Base-by-base conservation (phyloP, 2,329 filamentous ascomycete species). In the Alternaria sp. region DNA sequence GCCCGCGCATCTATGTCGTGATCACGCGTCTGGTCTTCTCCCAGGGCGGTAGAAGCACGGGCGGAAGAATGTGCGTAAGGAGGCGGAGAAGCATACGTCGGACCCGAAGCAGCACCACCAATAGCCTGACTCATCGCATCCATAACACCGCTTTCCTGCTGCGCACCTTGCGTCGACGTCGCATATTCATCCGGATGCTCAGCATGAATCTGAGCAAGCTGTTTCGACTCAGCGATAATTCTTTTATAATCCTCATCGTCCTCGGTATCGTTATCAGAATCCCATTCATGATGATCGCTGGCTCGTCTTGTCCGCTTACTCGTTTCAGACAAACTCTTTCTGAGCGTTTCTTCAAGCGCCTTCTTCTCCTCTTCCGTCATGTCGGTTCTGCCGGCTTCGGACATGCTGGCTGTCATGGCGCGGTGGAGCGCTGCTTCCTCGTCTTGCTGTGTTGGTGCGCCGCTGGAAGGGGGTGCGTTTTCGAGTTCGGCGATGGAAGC, bases 401-500 rank as follows among this genome's bases (percentile, higher is more conserved):
- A 76, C 47, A 86, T 77, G 66, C 84, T 86, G 10, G 84, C 85
- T 43, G 80, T 73, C 58, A 88, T 83, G 3, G 85, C 86, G 30
- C 82, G 81, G 21, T 83, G 77, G 6, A 87, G 74, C 5, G 81
- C 80, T 60, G 83, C 80, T 54, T 85, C 79, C 17, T 85, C 81
- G 45, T 82, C 79, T 50, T 80, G 76, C n/a, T 75, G 73, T 1
- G 61, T 43, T 3, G 25, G 40, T 3, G 36, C 36, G 5, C 36
- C 36, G 3, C 65, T 70, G 8, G 74, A 71, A 9, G 72, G 70
- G 15, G 74, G 72, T 6, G 69, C 71, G 15, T 73, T 70, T 59
- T 85, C 81, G 9, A 89, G 77, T 69, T 91, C 89, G 13, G 81
- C 82, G 15, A 96, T 84, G 66, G 90, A 93, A 6, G 91, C 89